Evolutionary conservation across 2,329 filamentous ascomycete species (phyloP), one percentile per base, ranked within the genome.

Genomic region (Coniochaeta hoffmannii): DNA sequence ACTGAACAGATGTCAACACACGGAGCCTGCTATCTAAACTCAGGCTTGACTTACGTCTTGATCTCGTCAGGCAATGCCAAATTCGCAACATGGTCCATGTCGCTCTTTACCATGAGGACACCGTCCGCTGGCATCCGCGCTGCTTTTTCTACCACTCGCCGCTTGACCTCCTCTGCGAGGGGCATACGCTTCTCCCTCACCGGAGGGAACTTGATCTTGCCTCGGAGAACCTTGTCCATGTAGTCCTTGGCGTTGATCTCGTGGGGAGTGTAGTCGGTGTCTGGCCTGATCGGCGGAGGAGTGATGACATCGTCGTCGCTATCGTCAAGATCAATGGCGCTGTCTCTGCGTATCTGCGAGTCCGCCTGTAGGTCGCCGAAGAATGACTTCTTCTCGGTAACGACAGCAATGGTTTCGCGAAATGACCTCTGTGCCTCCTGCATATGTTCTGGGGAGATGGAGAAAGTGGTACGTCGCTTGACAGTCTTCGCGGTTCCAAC

Each of bases 171-270:
- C 4, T 32, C 28, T 15, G 32, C 32, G 12, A 32, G 49, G 15
- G 5, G 31, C 17, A 28, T n/a, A 12, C 24, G 17, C 31, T 28
- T 22, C n/a, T 51, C 32, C n/a, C 22, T 31, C 4, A 51, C 7
- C 11, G 49, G 49, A 15, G 49, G 32, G 30, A 51, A 51, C n/a
- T 51, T 7, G 28, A 51, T 32, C n/a, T 51, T 51, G 3, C 49
- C 49, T 17, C 28, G 17, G 5, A 51, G 49, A 15, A 51, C 49
- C n/a, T 51, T 51, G 12, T 51, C 49, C 49, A 51, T 51, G 28
- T 51, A 51, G 15, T 51, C 49, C 49, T 51, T 51, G 15, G 49
- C 49, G 15, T 51, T 51, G 49, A 51, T 51, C 49, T 51, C 49
- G 22, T 51, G 49, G 19, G 49, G 49, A 7, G 49, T 51, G n/a